Evolutionary conservation across 2,329 filamentous ascomycete species (phyloP).

Genomic region (Samsoniella hepiali): DNA sequence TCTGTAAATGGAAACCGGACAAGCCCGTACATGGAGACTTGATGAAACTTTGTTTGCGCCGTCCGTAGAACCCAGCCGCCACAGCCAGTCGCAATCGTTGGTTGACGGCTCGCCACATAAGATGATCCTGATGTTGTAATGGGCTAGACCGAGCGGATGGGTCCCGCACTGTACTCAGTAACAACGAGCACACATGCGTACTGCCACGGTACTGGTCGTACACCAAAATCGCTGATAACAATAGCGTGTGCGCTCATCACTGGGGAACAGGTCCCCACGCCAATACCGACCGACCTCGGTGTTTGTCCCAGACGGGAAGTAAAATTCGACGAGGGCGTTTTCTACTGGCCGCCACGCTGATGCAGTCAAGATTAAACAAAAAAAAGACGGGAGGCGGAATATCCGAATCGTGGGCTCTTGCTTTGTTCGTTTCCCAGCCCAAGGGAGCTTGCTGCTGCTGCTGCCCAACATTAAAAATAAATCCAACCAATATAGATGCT

Average conservation of each 20-base stretch:
- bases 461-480: too few species aligned
- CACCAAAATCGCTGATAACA: neutral
- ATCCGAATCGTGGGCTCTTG: too few species aligned
- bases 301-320: slow-evolving; percentile 4
- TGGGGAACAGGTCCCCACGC: neutral
- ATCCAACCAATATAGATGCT: too few species aligned
- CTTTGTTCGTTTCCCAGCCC: too few species aligned
- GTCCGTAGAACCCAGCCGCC: neutral
- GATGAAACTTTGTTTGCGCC: neutral
- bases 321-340: neutral
- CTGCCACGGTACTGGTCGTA: too few species aligned
- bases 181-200: too few species aligned
- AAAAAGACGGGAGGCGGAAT: too few species aligned
- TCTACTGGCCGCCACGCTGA: slow-evolving; percentile 1
- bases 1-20: too few species aligned
- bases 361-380: neutral
- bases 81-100: neutral
- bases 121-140: neutral
- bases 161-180: too few species aligned
- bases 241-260: neutral
- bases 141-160: too few species aligned
- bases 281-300: neutral
- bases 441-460: too few species aligned
- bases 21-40: too few species aligned
- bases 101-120: neutral